Base-by-base conservation (phyloP, 2,329 filamentous ascomycete genomes). In the Thelonectria rubi region DNA sequence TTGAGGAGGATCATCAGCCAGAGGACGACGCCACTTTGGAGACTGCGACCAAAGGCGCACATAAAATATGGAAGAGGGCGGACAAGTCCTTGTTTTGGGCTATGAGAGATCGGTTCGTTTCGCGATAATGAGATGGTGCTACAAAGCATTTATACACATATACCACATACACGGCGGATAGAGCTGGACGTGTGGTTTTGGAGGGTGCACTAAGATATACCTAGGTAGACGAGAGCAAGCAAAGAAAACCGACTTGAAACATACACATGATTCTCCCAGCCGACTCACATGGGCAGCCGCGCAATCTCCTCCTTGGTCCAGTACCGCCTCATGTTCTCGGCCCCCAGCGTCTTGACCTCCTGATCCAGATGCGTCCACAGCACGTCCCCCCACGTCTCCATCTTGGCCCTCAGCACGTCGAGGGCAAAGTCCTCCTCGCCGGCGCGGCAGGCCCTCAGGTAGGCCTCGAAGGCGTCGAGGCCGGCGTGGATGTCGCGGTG, bases 271-370 rank as follows among this genome's bases (percentile, higher is more conserved):
- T 5, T n/a, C 4, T 14, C n/a, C 15, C 20, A 11, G 17, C 1
- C 14, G 5, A 21, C 20, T 77, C 74, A 93, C 80, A 93, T 92
- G 1, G 86, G 88, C 79, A 95, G 83, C 53, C 79, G 77, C 74
- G 77, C 80, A 76, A 97, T 88, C 82, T 97, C 93, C 48, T 91
- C 87, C 62, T 88, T 68, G 0, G 82, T 90, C 91, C 92, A 97
- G 76, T 91, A 93, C 76, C 82, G 87, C 68, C 92, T 84, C 93
- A 97, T 97, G 74, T 94, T 96, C 76, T 95, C 91, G 46, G 93
- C 93, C 2, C 89, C 86, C 32, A 97, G 76, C 67, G 91, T 86
- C 75, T 82, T 80, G 8, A 97, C 93, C 82, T 97, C 93, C 69
- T 94, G 89, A 70, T 95, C 91, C 62, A 97, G 79, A 82, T 97